Base-by-base conservation (phyloP, 2,329 filamentous ascomycete genomes). In the Juglanconis juglandina region DNA sequence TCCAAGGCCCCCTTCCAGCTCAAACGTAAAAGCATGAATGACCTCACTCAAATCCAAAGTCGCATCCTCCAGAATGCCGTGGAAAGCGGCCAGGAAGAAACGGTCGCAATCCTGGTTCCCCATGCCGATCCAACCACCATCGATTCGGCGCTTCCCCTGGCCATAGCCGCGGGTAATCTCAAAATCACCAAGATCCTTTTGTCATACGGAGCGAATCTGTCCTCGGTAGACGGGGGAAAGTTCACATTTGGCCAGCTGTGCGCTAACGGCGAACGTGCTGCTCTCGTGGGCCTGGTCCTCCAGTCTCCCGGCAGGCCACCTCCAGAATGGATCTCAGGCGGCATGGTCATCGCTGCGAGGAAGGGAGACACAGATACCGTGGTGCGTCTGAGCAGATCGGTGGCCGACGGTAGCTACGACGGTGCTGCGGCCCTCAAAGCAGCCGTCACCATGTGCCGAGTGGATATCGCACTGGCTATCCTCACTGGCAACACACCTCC, bases 381-480 rank as follows among this genome's bases (percentile, higher is more conserved):
- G 0, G 64, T 79, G 8, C 73, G 77, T 42, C 72, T 86, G 1
- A 82, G 79, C 63, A 77, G 81, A 35, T 80, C 82, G 0, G 76
- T 73, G 1, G 83, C 82, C 2, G 81, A 87, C 54, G 80, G 79
- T 5, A 80, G 81, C 62, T 76, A 80, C 65, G 79, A 82, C 62
- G 71, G 77, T 2, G 81, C 78, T 9, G 78, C 83, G 24, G 82
- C 82, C 1, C 72, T 87, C 33, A 81, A 79, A 60, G 68, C 74
- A 0, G 82, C 83, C 3, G 71, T 86, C 32, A 70, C 69, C 0
- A 73, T 77, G 30, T 78, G 81, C 14, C 75, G 82, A 11, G 74
- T 79, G 55, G 83, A 87, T 63, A 77, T 87, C 46, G 79, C 76
- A 0, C 73, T 86, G 34, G 81, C 83, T 5, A 77, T 87, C 24